A percentile compares a stretch with the other conserved stretches of the same genome.
Evolutionary conservation across 2,329 filamentous ascomycete species (phyloP).

Genomic region (Clarireedia sp.): DNA sequence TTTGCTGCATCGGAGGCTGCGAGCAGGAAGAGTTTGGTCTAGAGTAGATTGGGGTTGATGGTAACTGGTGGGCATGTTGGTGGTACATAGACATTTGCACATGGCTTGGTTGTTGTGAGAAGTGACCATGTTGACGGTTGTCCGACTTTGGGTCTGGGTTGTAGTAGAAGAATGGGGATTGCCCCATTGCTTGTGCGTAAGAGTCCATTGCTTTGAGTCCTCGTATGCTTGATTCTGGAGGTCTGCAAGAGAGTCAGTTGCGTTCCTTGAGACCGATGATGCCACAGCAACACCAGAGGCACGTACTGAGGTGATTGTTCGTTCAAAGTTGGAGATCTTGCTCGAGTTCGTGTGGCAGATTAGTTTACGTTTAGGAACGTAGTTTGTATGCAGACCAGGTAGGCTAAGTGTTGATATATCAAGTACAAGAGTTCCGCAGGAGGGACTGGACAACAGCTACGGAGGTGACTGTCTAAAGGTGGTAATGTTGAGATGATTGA

Average conservation of each 20-base stretch:
- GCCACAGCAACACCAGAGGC: not conserved
- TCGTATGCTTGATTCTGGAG: conserved; percentile 8
- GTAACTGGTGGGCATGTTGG: conserved; percentile 45
- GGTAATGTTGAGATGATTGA: conserved; percentile 23
- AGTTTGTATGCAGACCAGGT: conserved; percentile 8
- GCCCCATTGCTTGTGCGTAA: conserved; percentile 51
- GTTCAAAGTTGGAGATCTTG: conserved; percentile 1
- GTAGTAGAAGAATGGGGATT: conserved; percentile 82
- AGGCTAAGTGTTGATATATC: conserved; percentile 11
- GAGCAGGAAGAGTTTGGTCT: conserved; percentile 59
- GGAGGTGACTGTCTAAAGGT: conserved; percentile 28
- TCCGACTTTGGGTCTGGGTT: conserved; percentile 67
- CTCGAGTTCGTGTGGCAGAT: conserved; percentile 13
- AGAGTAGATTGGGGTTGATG: conserved; percentile 56
- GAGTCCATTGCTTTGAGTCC: conserved; percentile 26
- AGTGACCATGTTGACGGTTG: conserved; percentile 67
- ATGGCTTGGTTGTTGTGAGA: conserved; percentile 50
- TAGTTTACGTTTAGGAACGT: conserved; percentile 19
- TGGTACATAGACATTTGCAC: conserved; percentile 45
- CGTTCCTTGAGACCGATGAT: conserved; percentile 8
- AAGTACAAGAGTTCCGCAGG: conserved; percentile 18
- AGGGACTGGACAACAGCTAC: conserved; percentile 32
- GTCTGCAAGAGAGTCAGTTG: conserved; percentile 22
- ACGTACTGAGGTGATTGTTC: conserved; percentile 16
- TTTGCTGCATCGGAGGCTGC: conserved; percentile 39